Conservation (phyloP, 2,329 filamentous ascomycete genomes). For the Chaetomiaceae sp. region DNA sequence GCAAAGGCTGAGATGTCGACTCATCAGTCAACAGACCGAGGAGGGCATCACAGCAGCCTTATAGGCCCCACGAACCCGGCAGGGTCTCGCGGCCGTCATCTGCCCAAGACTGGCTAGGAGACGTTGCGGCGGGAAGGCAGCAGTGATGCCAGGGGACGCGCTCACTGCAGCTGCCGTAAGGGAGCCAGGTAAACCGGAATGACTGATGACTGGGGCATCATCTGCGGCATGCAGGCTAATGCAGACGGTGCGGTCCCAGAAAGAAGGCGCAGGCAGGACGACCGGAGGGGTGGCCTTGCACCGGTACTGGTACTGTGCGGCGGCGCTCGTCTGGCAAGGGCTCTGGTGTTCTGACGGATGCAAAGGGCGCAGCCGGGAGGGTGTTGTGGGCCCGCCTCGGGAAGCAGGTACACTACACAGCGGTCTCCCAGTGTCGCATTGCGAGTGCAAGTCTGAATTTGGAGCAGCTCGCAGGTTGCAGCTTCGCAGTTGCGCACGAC, state of each 20-base stretch:
- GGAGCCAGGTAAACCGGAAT: constrained; percentile 10
- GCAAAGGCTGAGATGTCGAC: constrained; percentile 21
- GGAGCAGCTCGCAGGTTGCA: constrained; percentile 5
- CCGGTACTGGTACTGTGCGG: constrained; percentile 1
- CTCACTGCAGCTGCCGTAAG: constrained; percentile 15
- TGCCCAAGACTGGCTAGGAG: constrained; percentile 24
- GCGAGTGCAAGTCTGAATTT: neutral
- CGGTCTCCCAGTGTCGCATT: neutral
- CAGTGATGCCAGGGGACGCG: constrained; percentile 20
- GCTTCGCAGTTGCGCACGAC: constrained; percentile 18
- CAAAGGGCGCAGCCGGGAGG: constrained; percentile 18
- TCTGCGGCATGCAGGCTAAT: constrained; percentile 24
- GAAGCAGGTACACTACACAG: constrained; percentile 18
- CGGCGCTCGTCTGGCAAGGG: constrained; percentile 8
- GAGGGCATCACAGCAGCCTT: constrained; percentile 48
- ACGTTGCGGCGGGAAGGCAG: constrained; percentile 23
- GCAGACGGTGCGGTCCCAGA: constrained; percentile 18
- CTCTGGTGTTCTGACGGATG: constrained; percentile 16
- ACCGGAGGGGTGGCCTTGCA: constrained; percentile 5
- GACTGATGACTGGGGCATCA: constrained; percentile 20
- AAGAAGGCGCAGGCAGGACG: constrained; percentile 22
- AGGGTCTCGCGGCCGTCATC: constrained; percentile 22
- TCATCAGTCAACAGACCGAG: constrained; percentile 24
- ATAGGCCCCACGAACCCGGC: constrained; percentile 41
- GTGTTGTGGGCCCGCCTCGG: constrained; percentile 13